A percentile compares a stretch with the other conserved stretches of the same genome.
Conservation (phyloP, 176 grass and related monocot genomes). For the Tillandsia leiboldiana region DNA sequence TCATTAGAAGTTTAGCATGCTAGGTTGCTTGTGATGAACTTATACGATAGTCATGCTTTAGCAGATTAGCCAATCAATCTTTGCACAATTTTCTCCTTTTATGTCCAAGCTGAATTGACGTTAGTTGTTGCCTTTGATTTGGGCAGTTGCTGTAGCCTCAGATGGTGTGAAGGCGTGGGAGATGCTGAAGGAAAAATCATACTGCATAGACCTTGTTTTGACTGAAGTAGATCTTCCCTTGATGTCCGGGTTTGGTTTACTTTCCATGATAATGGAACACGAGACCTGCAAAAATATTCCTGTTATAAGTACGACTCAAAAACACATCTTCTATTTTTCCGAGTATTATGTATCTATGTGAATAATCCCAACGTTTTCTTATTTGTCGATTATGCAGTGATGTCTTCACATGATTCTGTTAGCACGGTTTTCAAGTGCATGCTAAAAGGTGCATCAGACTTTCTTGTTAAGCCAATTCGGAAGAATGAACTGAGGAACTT, state of each 20-base stretch:
- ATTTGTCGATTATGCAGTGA: conserved; percentile 58
- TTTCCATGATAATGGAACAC: conserved; percentile 93
- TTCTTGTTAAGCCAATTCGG: conserved; percentile 91
- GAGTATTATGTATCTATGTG: conserved; percentile 5
- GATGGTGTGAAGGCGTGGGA: conserved; percentile 91
- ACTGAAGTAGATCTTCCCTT: conserved; percentile 87
- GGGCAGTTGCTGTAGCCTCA: conserved; percentile 49
- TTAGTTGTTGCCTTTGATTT: conserved; percentile 14
- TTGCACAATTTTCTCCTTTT: not conserved
- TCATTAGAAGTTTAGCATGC: not conserved
- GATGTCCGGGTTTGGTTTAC: conserved; percentile 84
- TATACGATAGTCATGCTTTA: not conserved
- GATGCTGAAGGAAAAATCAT: conserved; percentile 72
- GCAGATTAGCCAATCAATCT: not conserved
- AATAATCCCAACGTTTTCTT: conserved; percentile 3
- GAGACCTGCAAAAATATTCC: conserved; percentile 83
- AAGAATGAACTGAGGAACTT: conserved; percentile 89
- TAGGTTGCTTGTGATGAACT: not conserved
- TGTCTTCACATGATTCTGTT: conserved; percentile 93
- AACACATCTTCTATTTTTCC: not conserved
- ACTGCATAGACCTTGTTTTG: conserved; percentile 80
- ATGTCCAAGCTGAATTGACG: not conserved
- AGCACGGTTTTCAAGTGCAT: conserved; percentile 99
- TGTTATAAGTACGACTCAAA: conserved; percentile 72
- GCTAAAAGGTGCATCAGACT: conserved; percentile 94